Evolutionary conservation across 371 early-diverging fungal species (phyloP).

Genomic region (Circinella umbellata): DNA sequence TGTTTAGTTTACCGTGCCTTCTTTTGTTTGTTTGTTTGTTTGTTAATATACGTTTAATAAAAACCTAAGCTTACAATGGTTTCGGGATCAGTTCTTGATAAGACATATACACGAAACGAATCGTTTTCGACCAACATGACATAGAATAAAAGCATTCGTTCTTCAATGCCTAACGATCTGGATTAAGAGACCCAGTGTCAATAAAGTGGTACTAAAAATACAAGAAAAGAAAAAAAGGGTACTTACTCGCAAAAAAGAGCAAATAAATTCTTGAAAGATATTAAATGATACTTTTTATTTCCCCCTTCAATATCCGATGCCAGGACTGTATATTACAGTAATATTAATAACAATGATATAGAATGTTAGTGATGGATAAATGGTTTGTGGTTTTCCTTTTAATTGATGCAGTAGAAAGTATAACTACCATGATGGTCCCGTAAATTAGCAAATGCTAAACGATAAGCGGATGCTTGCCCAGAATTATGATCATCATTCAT

Average conservation of each 20-base stretch:
- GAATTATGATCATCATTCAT: slow-evolving; percentile 17
- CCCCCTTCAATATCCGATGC: slow-evolving; percentile 21
- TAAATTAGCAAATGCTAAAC: slow-evolving; percentile 54
- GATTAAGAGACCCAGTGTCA: no score
- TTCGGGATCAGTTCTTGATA: slow-evolving; percentile 81
- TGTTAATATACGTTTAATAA: background rate
- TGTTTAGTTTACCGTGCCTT: background rate
- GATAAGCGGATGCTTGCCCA: slow-evolving; percentile 42
- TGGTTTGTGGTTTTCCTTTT: no score
- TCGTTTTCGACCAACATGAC: slow-evolving; percentile 72
- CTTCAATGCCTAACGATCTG: slow-evolving; percentile 68
- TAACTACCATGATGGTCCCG: slow-evolving; percentile 64
- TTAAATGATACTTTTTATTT: slow-evolving; percentile 46
- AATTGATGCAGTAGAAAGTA: no score
- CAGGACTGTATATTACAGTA: slow-evolving; percentile 3
- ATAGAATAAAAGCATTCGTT: slow-evolving; percentile 70
- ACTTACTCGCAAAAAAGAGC: slow-evolving; percentile 64
- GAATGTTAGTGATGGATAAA: no score
- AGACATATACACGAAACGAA: slow-evolving; percentile 70
- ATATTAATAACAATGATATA: background rate
- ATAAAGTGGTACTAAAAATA: no score
- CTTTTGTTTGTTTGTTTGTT: background rate
- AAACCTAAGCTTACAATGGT: slow-evolving; percentile 52
- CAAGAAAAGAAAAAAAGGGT: no score
- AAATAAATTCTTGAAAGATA: slow-evolving; percentile 71